These are phyloP conservation scores for Rhodotorula kratochvilovae DNA, from an alignment of 768 basidiomycete species.

Conservation along the genomic window DNA sequence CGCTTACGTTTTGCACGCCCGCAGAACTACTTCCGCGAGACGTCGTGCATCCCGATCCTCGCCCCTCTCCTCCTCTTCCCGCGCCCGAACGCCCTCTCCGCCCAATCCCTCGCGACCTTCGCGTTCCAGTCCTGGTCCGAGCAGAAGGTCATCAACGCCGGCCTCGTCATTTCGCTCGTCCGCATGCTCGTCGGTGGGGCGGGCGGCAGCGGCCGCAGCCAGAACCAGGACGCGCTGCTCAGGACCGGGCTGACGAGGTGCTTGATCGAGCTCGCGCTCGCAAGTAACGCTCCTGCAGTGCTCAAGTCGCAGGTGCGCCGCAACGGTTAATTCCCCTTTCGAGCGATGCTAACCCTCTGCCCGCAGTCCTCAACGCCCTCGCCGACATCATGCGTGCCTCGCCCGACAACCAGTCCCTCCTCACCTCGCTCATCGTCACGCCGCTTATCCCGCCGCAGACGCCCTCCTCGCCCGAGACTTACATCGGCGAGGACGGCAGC, in stretches of 20 bases:
- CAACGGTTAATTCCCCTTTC: not conserved
- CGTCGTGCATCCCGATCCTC: conserved; percentile 60
- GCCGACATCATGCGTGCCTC: conserved; percentile 61
- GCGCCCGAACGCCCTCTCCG: conserved; percentile 64
- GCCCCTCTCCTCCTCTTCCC: conserved; percentile 57
- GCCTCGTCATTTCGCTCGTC: conserved; percentile 73
- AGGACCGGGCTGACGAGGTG: conserved; percentile 57
- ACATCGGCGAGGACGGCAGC: not conserved
- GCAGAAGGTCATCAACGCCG: conserved; percentile 76
- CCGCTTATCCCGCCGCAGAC: conserved; percentile 52
- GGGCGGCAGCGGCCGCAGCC: conserved; percentile 43
- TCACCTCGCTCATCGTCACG: conserved; percentile 70
- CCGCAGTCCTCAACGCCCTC: conserved; percentile 57
- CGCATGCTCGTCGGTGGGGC: conserved; percentile 66
- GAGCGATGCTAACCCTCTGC: too few relatives aligned
- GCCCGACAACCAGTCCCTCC: conserved; percentile 65
- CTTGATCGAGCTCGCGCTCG: conserved; percentile 77
- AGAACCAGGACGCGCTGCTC: conserved; percentile 47
- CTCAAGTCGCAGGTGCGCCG: conserved; percentile 73
- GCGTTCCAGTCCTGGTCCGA: conserved; percentile 94
- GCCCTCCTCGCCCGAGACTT: conserved; percentile 17
- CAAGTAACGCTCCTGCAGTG: conserved; percentile 84
- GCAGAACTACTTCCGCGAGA: conserved; percentile 95
- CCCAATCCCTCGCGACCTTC: conserved; percentile 71
- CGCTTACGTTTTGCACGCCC: not conserved